These are phyloP conservation scores for Irpex sp. DNA, from an alignment of 1,284 basidiomycete genomes.

Conservation along the genomic window DNA sequence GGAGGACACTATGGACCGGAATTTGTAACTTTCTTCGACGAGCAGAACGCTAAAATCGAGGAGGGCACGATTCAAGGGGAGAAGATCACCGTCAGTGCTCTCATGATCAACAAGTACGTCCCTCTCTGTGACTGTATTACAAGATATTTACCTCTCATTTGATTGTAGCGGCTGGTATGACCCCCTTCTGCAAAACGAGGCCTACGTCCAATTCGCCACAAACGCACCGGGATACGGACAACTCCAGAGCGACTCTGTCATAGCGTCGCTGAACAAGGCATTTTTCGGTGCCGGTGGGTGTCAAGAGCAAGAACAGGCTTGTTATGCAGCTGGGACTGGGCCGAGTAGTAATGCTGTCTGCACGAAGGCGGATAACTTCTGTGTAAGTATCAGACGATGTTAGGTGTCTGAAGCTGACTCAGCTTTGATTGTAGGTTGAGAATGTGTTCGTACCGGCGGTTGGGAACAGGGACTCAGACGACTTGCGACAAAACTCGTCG, in stretches of 20 bases:
- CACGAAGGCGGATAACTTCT: slow-evolving; percentile 47
- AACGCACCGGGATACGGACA: slow-evolving; percentile 64
- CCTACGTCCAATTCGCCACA: slow-evolving; percentile 57
- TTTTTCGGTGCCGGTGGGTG: slow-evolving; percentile 50
- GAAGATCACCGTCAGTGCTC: slow-evolving; percentile 37
- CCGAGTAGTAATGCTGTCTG: slow-evolving; percentile 46
- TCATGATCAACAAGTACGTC: slow-evolving; percentile 38
- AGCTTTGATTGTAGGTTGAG: slow-evolving; percentile 30
- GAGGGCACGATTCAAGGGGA: slow-evolving; percentile 33
- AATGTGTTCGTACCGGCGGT: slow-evolving; percentile 49
- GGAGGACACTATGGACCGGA: slow-evolving; percentile 67
- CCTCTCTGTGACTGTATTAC: background rate
- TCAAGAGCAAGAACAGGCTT: slow-evolving; percentile 46
- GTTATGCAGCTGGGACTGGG: slow-evolving; percentile 48
- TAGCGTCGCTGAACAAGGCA: slow-evolving; percentile 44
- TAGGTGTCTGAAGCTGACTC: background rate
- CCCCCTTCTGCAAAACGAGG: slow-evolving; percentile 57
- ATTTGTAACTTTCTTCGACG: slow-evolving; percentile 62
- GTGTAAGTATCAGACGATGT: slow-evolving; percentile 36
- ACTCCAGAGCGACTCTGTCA: slow-evolving; percentile 43
- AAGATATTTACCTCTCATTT: background rate
- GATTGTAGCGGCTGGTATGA: slow-evolving; percentile 59
- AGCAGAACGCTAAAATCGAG: slow-evolving; percentile 59
- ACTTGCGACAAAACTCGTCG: slow-evolving; percentile 53
- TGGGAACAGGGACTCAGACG: slow-evolving; percentile 49